phyloP scores from a whole-genome alignment of 176 grass and related monocot genomes.

The bread wheat (Triticum aestivum) region DNA sequence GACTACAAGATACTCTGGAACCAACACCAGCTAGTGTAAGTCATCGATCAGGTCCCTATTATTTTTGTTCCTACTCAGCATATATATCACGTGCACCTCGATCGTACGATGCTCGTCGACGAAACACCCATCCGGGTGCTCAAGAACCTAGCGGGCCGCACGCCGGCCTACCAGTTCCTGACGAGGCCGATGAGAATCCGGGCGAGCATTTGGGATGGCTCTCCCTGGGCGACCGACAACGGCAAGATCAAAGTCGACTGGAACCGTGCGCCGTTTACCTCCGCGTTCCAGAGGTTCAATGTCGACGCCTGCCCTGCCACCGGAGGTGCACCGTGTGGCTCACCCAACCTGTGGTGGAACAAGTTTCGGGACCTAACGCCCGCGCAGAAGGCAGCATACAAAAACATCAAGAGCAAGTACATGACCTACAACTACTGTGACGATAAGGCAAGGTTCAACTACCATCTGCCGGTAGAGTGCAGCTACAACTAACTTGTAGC shows the following conservation, averaged over 20 bases:
- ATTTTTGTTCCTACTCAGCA: too few species aligned
- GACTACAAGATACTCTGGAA: conserved; percentile 76
- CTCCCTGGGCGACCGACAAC: conserved; percentile 61
- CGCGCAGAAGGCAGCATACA: conserved; percentile 43
- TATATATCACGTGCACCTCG: not conserved
- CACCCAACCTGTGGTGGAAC: conserved; percentile 56
- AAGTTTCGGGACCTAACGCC: conserved; percentile 7
- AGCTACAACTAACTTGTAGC: not conserved
- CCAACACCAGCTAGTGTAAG: conserved; percentile 52
- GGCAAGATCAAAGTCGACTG: conserved; percentile 50
- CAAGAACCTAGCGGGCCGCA: conserved; percentile 39
- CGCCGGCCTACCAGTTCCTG: conserved; percentile 32
- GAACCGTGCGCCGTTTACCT: conserved; percentile 45
- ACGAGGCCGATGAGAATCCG: conserved; percentile 51
- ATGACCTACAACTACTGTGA: conserved; percentile 61
- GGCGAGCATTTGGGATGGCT: conserved; percentile 64
- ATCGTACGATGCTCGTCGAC: conserved; percentile 54
- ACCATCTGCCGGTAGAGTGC: conserved; percentile 40
- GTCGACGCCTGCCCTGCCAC: conserved; percentile 37
- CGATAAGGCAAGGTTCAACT: conserved; percentile 23
- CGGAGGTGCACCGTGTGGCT: conserved; percentile 9
- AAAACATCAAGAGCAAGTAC: conserved; percentile 30
- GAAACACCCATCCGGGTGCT: conserved; percentile 50
- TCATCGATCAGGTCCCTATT: too few species aligned
- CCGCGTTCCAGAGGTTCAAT: conserved; percentile 42